These are phyloP conservation scores for Clonostachys rhizophaga DNA, from an alignment of 2,329 filamentous ascomycete species.

Conservation along the genomic window DNA sequence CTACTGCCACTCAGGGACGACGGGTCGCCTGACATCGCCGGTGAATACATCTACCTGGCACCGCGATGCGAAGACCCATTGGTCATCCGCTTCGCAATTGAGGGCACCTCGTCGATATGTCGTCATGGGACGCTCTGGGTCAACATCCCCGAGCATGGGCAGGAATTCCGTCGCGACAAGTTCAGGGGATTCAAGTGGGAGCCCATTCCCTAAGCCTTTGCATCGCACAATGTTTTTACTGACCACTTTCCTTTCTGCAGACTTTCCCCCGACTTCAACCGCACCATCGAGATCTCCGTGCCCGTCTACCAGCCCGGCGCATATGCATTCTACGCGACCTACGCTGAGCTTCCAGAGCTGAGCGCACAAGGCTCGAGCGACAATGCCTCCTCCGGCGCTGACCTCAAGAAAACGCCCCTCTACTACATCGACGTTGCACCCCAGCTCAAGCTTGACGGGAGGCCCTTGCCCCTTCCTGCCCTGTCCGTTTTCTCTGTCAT, in stretches of 20 bases:
- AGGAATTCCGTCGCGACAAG: constrained; percentile 69
- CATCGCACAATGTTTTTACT: too few species aligned
- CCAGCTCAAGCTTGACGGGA: constrained; percentile 66
- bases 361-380: constrained; percentile 10
- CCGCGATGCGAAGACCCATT: constrained; percentile 71
- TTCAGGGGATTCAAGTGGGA: constrained; percentile 89
- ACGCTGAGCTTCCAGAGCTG: constrained; percentile 75
- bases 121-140: constrained; percentile 93
- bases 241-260: constrained; percentile 34
- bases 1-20: constrained; percentile 87
- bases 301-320: constrained; percentile 79
- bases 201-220: neutral
- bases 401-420: constrained; percentile 61
- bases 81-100: constrained; percentile 80
- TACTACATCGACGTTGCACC: constrained; percentile 97
- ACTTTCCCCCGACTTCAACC: constrained; percentile 87
- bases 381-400: constrained; percentile 21
- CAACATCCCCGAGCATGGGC: constrained; percentile 79
- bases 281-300: constrained; percentile 83
- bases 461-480: constrained; percentile 75
- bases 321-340: constrained; percentile 93
- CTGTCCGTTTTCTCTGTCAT: constrained; percentile 90
- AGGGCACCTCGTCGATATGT: constrained; percentile 94
- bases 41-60: constrained; percentile 88
- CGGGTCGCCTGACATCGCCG: constrained; percentile 83